These are phyloP conservation scores for Circinella minor DNA, from an alignment of 371 early-diverging fungal genomes.

Conservation along the genomic window DNA sequence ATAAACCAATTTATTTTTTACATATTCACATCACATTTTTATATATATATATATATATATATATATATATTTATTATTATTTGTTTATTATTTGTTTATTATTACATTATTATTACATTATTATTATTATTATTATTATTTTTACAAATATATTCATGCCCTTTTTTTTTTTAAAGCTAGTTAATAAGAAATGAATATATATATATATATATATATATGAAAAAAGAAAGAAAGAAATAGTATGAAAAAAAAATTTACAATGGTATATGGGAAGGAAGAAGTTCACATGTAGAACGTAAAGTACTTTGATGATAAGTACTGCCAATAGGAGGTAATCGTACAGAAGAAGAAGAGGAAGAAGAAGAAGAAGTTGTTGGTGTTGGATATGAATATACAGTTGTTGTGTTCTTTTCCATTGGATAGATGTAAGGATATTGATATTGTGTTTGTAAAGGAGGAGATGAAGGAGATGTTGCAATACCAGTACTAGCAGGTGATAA, in stretches of 20 bases:
- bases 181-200: neutral
- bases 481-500: neutral
- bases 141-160: too few species aligned
- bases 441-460: neutral
- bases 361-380: neutral
- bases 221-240: neutral
- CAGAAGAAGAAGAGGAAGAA: conserved; percentile 7
- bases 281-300: conserved; percentile 16
- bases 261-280: conserved; percentile 15
- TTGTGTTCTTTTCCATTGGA: neutral
- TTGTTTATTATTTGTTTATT: conserved; percentile 1
- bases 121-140: neutral
- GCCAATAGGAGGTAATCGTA: conserved; percentile 7
- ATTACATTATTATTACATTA: too few species aligned
- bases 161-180: too few species aligned
- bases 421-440: neutral
- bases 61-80: too few species aligned
- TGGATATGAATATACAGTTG: neutral
- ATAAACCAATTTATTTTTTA: too few species aligned
- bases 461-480: neutral
- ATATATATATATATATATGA: conserved; percentile 2
- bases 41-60: too few species aligned
- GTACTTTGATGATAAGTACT: conserved; percentile 5
- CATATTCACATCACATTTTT: too few species aligned
- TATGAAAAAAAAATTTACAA: conserved; percentile 14